Evolutionary conservation across 257 asterid species (phyloP).

Genomic region (Prunella vulgaris): DNA sequence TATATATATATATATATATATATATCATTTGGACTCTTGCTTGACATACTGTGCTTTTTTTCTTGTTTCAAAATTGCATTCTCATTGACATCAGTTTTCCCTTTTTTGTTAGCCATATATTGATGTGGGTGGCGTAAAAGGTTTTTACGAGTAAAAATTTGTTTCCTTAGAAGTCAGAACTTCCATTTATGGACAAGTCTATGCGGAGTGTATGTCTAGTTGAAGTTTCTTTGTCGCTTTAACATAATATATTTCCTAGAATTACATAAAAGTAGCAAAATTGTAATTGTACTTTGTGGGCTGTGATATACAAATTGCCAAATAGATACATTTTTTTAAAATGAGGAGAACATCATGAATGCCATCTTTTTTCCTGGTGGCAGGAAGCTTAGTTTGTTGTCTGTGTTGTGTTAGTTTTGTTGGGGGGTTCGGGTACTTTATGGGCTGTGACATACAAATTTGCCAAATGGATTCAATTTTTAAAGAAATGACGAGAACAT

Average conservation of each 20-base stretch:
- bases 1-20: too few species aligned
- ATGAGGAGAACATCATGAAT: background rate
- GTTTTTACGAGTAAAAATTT: slow-evolving; percentile 1
- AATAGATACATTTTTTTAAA: background rate
- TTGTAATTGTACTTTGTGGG: background rate
- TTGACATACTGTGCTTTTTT: background rate
- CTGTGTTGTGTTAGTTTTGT: background rate
- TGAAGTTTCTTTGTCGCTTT: background rate
- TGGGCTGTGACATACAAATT: background rate
- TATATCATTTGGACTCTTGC: background rate
- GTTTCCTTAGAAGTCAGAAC: background rate
- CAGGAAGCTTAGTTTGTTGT: background rate
- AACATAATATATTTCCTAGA: background rate
- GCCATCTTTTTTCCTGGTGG: background rate
- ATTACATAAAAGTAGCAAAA: background rate
- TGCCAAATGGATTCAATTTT: background rate
- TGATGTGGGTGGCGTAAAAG: background rate
- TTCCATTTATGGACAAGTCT: background rate
- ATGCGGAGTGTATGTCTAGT: background rate
- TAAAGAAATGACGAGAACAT: background rate
- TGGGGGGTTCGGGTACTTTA: background rate
- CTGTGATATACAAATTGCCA: background rate
- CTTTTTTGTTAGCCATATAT: background rate
- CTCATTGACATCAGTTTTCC: slow-evolving; percentile 5
- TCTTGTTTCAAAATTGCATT: background rate